Base-by-base conservation (phyloP, 768 basidiomycete genomes). In the Tricholoma terreum region DNA sequence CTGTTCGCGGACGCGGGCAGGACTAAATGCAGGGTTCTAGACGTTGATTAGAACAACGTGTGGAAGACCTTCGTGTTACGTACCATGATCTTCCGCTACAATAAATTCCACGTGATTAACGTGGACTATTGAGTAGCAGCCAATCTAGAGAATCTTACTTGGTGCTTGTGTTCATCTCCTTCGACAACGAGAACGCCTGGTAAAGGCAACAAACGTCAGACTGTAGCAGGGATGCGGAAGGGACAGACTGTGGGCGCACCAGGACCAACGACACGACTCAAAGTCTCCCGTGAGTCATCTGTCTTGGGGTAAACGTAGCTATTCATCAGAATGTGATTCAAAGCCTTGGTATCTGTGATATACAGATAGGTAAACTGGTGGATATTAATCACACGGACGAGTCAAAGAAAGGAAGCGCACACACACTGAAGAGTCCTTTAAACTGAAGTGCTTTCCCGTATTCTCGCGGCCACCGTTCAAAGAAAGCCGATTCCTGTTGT, bases 11-110 rank as follows among this genome's bases (percentile, higher is more conserved):
- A 88, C 77, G 63, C 86, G 85, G 0, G 77, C 69, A 3, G 77
- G 75, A 1, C 86, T 84, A 62, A 89, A 89, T 0, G 85, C 85
- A 10, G 87, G 87, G 57, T 87, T 89, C 86, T 81, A 9, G 27
- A 35, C 8, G 17, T 11, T 35, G n/a, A 35, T 51, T 4, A 51
- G 50, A 34, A 19, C 9, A 21, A 35, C 12, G 6, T 30, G 38
- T 15, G 52, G 33, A 55, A 50, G 14, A 4, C 19, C 22, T 15
- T 21, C n/a, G 8, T 15, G 14, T 33, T 6, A 24, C 24, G 15
- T 56, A 78, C 79, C 78, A 80, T 79, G n/a, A 80, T 70, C 60
- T 67, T 76, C 36, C 80, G 69, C 78, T 80, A 49, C 10, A 50
- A 52, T 4, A 21, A 43, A 57, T 31, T 27, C 6, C 22, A 34